Conservation (phyloP, 2,329 filamentous ascomycete genomes). For the Alternaria arborescens region DNA sequence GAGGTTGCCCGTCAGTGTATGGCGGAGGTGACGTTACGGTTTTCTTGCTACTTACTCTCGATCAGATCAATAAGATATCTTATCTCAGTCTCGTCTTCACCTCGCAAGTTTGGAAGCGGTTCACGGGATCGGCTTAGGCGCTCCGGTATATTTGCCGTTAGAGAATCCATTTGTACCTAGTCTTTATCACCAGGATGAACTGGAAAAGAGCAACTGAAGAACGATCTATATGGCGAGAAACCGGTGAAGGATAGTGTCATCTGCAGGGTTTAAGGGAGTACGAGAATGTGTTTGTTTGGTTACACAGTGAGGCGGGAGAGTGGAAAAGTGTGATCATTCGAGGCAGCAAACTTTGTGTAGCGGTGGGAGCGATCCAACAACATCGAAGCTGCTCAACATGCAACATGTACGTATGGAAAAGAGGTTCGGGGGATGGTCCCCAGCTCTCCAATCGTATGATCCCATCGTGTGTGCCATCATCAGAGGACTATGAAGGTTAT, state of each 20-base stretch:
- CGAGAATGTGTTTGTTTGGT: not conserved
- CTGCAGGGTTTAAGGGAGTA: not conserved
- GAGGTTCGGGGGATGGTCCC: not conserved
- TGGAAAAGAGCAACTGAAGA: not conserved
- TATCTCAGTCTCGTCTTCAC: slow-evolving; percentile 32
- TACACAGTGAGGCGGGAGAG: not conserved
- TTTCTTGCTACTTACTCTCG: slow-evolving; percentile 19
- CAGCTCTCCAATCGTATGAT: not conserved
- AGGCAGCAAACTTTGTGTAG: slow-evolving; percentile 2
- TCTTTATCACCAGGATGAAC: not conserved
- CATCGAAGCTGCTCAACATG: not conserved
- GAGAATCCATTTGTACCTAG: not conserved
- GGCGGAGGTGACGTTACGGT: not conserved
- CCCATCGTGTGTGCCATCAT: not conserved
- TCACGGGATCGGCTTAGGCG: not conserved
- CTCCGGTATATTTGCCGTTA: slow-evolving; percentile 2
- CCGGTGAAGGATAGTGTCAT: slow-evolving; percentile 3
- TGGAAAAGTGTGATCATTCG: not conserved
- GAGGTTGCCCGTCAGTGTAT: not conserved
- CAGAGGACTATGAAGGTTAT: not conserved
- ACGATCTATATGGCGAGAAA: not conserved
- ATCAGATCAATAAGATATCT: slow-evolving; percentile 23
- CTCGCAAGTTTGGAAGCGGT: slow-evolving; percentile 23
- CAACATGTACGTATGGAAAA: not conserved
- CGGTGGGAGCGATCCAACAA: not conserved